Evolutionary conservation across 306 rosid genomes (phyloP).

Genomic region (Erythrophleum fordii): DNA sequence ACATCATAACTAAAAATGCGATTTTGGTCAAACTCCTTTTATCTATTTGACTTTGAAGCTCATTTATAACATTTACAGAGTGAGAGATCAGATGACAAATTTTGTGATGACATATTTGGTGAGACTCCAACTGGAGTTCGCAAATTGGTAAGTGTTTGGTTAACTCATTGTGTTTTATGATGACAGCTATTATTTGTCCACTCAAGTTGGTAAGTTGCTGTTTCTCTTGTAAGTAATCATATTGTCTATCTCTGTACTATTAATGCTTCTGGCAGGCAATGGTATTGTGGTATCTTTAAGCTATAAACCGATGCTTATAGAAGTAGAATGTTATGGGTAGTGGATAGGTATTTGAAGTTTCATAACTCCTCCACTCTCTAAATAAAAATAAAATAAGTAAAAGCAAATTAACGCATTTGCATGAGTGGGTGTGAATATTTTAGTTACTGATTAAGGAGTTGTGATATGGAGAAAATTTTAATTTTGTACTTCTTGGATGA

Average conservation of each 20-base stretch:
- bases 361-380: neutral
- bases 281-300: neutral
- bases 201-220: neutral
- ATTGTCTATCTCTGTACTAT: neutral
- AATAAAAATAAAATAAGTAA: neutral
- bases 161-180: constrained; percentile 1
- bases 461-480: neutral
- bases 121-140: constrained; percentile 95
- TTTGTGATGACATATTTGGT: constrained; percentile 98
- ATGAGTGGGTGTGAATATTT: neutral
- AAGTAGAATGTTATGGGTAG: neutral
- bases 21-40: neutral
- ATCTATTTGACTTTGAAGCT: constrained; percentile 37
- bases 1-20: neutral
- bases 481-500: neutral
- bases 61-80: constrained; percentile 59
- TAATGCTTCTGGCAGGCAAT: neutral
- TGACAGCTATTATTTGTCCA: neutral
- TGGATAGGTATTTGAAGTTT: neutral
- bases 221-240: neutral
- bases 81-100: constrained; percentile 75
- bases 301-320: neutral
- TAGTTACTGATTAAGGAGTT: neutral
- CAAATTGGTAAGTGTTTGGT: constrained; percentile 62
- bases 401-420: neutral